phyloP scores from a whole-genome alignment of 441 rosid genomes.

The Kokia cookei region DNA sequence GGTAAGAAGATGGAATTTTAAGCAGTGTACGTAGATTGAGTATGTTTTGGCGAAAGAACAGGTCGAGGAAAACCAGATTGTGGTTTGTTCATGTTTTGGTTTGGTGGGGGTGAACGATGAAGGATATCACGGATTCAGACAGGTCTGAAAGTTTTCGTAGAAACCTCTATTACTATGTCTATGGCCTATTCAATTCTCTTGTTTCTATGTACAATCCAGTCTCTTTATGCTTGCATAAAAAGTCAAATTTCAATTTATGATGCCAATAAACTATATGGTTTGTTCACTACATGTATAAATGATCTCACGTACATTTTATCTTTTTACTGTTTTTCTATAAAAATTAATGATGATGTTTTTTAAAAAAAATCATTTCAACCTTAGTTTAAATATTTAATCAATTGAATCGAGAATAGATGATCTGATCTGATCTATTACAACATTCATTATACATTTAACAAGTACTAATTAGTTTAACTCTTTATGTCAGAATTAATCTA shows the following conservation, averaged over 20 bases:
- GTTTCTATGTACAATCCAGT: background rate
- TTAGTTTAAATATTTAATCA: too few species aligned
- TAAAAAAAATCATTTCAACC: background rate
- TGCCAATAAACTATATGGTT: background rate
- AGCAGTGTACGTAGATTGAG: background rate
- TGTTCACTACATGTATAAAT: background rate
- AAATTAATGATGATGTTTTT: background rate
- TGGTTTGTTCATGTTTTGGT: background rate
- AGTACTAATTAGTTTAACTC: too few species aligned
- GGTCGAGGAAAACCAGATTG: background rate
- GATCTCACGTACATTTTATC: background rate
- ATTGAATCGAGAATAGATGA: too few species aligned
- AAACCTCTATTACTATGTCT: background rate
- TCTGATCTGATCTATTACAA: background rate
- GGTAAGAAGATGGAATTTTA: background rate
- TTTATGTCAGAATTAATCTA: background rate
- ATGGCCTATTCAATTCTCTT: background rate
- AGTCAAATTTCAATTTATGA: background rate
- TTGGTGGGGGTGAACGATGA: background rate
- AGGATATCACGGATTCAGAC: constrained; percentile 2
- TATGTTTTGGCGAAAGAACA: background rate
- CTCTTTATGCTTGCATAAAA: background rate
- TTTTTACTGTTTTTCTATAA: background rate
- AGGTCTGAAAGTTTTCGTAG: background rate
- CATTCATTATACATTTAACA: too few species aligned